Evolutionary conservation across 768 basidiomycete genomes (phyloP).

Genomic region (Boletus patriciae): DNA sequence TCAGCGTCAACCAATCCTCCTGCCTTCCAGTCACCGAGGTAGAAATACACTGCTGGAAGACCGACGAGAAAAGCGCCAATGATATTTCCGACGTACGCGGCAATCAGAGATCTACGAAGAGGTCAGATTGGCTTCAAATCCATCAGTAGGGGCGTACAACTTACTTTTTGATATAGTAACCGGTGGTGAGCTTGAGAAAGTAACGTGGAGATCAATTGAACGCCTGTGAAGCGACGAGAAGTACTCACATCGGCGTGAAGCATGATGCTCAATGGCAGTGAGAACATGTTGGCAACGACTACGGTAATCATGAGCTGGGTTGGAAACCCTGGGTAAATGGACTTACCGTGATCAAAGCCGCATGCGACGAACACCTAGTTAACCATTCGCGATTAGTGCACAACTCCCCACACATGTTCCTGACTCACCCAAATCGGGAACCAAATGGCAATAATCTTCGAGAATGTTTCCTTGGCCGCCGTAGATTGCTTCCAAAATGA

Average conservation of each 20-base stretch:
- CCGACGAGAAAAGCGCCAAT: slow-evolving; percentile 65
- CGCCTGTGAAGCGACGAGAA: neutral
- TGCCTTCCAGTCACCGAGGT: slow-evolving; percentile 50
- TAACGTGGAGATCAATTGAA: neutral
- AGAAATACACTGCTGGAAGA: slow-evolving; percentile 63
- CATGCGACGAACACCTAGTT: slow-evolving; percentile 66
- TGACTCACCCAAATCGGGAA: slow-evolving; percentile 68
- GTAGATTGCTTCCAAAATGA: slow-evolving; percentile 56
- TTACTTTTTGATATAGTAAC: slow-evolving; percentile 66
- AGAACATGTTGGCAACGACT: slow-evolving; percentile 81
- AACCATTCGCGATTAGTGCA: neutral
- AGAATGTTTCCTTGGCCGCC: slow-evolving; percentile 64
- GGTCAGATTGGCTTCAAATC: neutral
- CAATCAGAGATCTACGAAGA: slow-evolving; percentile 55
- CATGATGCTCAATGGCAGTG: slow-evolving; percentile 67
- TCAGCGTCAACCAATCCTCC: slow-evolving; percentile 44
- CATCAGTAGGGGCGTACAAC: slow-evolving; percentile 14
- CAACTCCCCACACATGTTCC: neutral
- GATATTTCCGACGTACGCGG: slow-evolving; percentile 64
- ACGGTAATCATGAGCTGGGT: neutral
- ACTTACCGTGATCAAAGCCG: slow-evolving; percentile 66
- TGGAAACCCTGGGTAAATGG: neutral
- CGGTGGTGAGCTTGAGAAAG: slow-evolving; percentile 32
- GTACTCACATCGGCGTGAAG: slow-evolving; percentile 60
- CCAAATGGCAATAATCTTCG: slow-evolving; percentile 70